These are phyloP conservation scores for Cucumis variabilis DNA, from an alignment of 331 rosid genomes.

Conservation along the genomic window DNA sequence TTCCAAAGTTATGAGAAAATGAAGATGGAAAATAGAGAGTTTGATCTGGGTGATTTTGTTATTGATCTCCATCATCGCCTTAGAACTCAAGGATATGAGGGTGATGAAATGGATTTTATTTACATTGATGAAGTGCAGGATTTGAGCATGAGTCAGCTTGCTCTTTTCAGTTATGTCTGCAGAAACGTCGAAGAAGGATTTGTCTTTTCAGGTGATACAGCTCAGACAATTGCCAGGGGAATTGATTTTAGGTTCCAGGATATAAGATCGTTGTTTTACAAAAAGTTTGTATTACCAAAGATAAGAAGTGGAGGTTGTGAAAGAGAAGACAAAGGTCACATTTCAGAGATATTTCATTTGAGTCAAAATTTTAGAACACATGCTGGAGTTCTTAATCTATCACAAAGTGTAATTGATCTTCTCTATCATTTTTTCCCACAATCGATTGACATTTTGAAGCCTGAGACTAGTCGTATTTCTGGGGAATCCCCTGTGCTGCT, in stretches of 20 bases:
- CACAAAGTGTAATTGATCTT: slow-evolving; percentile 71
- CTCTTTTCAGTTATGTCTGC: slow-evolving; percentile 70
- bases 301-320: slow-evolving; percentile 19
- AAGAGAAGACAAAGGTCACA: slow-evolving; percentile 47
- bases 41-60: slow-evolving; percentile 75
- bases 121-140: slow-evolving; percentile 90
- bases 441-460: slow-evolving; percentile 63
- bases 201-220: slow-evolving; percentile 85
- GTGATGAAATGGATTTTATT: slow-evolving; percentile 62
- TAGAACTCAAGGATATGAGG: slow-evolving; percentile 47
- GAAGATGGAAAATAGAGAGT: slow-evolving; percentile 66
- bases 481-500: slow-evolving; percentile 76
- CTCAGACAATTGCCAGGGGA: slow-evolving; percentile 82
- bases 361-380: slow-evolving; percentile 78
- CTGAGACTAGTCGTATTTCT: slow-evolving; percentile 67
- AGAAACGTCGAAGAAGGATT: slow-evolving; percentile 79
- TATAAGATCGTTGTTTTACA: slow-evolving; percentile 64
- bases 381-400: slow-evolving; percentile 67
- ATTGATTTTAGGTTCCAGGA: slow-evolving; percentile 79
- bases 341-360: slow-evolving; percentile 58
- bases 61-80: slow-evolving; percentile 62
- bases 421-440: slow-evolving; percentile 68
- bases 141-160: slow-evolving; percentile 77
- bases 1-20: slow-evolving; percentile 63
- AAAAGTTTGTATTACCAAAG: slow-evolving; percentile 46